These are phyloP conservation scores for Alternaria sp. DNA, from an alignment of 2,329 filamentous ascomycete species.

Conservation along the genomic window DNA sequence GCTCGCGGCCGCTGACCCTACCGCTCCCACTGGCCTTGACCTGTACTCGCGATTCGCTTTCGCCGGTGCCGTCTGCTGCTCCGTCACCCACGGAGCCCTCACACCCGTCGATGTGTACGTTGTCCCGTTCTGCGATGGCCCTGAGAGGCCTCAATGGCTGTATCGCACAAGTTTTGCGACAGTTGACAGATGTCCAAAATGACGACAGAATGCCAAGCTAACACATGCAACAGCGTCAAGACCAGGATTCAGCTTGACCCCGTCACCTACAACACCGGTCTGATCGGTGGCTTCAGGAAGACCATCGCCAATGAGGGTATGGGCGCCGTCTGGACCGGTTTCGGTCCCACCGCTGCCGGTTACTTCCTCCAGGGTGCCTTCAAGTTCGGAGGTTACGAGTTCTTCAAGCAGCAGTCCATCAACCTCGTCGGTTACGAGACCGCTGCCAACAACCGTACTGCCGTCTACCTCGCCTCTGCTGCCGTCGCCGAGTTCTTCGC, in stretches of 20 bases:
- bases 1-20: slow-evolving; percentile 57
- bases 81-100: slow-evolving; percentile 94
- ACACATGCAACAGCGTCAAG: slow-evolving; percentile 74
- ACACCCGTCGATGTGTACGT: slow-evolving; percentile 99
- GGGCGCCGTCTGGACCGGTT: slow-evolving; percentile 84
- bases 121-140: slow-evolving; percentile 14
- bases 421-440: slow-evolving; percentile 74
- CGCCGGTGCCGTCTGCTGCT: slow-evolving; percentile 97
- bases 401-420: slow-evolving; percentile 94
- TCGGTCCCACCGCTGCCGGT: slow-evolving; percentile 84
- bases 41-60: slow-evolving; percentile 98
- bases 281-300: slow-evolving; percentile 87
- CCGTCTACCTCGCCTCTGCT: slow-evolving; percentile 77
- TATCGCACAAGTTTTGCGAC: slow-evolving; percentile 20
- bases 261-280: slow-evolving; percentile 84
- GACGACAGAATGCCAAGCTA: slow-evolving; percentile 36
- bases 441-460: slow-evolving; percentile 80
- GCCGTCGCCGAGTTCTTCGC: slow-evolving; percentile 71
- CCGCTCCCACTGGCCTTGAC: slow-evolving; percentile 68
- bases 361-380: slow-evolving; percentile 95
- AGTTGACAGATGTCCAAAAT: slow-evolving; percentile 16
- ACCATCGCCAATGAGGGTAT: slow-evolving; percentile 81
- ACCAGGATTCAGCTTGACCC: slow-evolving; percentile 95
- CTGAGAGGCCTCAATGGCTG: slow-evolving; percentile 40
- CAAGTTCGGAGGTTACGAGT: slow-evolving; percentile 95